These are phyloP conservation scores for Cladophialophora chaetospira DNA, from an alignment of 2,329 filamentous ascomycete genomes.

Conservation along the genomic window DNA sequence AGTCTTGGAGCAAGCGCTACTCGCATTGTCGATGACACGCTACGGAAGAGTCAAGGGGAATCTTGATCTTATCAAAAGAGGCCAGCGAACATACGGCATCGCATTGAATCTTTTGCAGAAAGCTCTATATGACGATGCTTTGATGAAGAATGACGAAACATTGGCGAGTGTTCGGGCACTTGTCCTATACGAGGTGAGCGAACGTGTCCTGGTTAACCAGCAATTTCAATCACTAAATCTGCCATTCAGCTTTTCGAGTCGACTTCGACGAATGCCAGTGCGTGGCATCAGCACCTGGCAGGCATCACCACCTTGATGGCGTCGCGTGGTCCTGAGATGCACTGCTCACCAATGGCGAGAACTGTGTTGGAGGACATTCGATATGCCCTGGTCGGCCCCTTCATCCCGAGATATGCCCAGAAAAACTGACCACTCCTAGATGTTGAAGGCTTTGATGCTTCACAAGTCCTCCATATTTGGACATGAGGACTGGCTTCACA, in stretches of 20 bases:
- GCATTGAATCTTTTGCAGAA: not conserved
- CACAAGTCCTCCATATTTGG: not conserved
- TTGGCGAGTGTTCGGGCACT: not conserved
- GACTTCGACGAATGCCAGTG: not conserved
- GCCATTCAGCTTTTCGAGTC: not conserved
- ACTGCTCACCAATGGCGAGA: not conserved
- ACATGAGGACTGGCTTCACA: not conserved
- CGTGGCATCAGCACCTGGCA: not conserved
- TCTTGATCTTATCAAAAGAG: not conserved
- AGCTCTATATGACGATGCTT: not conserved
- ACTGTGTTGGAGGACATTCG: not conserved
- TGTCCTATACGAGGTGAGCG: not conserved
- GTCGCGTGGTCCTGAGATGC: not conserved
- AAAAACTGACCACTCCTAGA: not conserved
- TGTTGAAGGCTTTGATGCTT: not conserved
- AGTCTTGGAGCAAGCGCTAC: not conserved
- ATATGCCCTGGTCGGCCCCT: not conserved
- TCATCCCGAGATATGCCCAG: not conserved
- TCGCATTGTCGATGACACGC: not conserved
- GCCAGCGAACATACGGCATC: not conserved
- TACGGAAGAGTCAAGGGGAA: not conserved
- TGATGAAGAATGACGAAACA: not conserved
- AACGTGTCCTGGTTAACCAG: not conserved
- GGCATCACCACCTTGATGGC: not conserved
- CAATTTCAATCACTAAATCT: not conserved